These are phyloP conservation scores for Salix exigua DNA, from an alignment of 345 rosid genomes.

Conservation along the genomic window DNA sequence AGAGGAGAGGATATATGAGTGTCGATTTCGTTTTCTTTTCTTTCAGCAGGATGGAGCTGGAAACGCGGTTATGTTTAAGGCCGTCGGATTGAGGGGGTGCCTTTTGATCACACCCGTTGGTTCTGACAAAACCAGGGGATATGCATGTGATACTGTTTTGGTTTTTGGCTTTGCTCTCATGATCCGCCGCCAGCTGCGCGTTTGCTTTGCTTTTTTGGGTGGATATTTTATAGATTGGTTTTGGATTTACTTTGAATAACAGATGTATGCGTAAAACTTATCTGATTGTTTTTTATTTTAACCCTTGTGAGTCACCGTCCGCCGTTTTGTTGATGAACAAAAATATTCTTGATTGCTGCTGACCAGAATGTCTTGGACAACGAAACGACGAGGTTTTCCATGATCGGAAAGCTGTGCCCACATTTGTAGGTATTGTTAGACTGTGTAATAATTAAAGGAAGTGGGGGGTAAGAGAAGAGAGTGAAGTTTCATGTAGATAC, in stretches of 20 bases:
- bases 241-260: background rate
- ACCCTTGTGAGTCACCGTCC: too few species aligned
- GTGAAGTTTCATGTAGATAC: too few species aligned
- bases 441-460: too few species aligned
- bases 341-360: too few species aligned
- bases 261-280: too few species aligned
- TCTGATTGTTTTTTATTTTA: background rate
- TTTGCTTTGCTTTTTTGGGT: background rate
- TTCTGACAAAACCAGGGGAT: background rate
- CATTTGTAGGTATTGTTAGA: too few species aligned
- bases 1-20: background rate
- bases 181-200: conserved; percentile 29
- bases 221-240: background rate
- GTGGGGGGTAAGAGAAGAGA: too few species aligned
- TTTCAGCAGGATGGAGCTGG: background rate
- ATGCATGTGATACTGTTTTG: conserved; percentile 14
- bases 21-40: background rate
- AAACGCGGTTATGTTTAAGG: conserved; percentile 6
- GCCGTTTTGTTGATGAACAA: too few species aligned
- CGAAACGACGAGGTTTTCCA: too few species aligned
- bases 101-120: conserved; percentile 2
- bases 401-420: too few species aligned
- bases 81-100: conserved; percentile 9
- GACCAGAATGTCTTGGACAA: too few species aligned
- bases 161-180: conserved; percentile 6